phyloP scores from a whole-genome alignment of 805 yeast species.

The Metschnikowia hibisci region DNA sequence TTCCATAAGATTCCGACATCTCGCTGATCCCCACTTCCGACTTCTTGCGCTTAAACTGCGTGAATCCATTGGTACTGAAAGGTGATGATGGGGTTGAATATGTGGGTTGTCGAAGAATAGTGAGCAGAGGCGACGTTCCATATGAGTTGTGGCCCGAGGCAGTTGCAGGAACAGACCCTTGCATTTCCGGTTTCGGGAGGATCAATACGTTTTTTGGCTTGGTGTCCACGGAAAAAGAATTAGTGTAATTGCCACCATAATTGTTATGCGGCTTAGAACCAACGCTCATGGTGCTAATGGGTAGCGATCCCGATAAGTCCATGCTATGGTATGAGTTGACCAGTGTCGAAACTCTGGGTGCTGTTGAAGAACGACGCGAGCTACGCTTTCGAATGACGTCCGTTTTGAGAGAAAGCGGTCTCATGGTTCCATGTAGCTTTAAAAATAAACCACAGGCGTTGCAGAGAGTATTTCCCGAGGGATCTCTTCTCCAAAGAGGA shows the following conservation, averaged over 20 bases:
- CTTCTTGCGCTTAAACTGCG: conserved; percentile 41
- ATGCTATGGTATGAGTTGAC: conserved; percentile 3
- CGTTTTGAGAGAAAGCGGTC: conserved; percentile 55
- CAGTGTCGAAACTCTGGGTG: conserved; percentile 11
- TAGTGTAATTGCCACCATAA: conserved; percentile 10
- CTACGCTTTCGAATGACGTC: conserved; percentile 57
- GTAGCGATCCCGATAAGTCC: conserved; percentile 8
- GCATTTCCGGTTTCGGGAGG: conserved; percentile 34
- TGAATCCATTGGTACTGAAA: conserved; percentile 18
- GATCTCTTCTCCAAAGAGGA: conserved; percentile 60
- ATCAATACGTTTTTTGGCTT: conserved; percentile 38
- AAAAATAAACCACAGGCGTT: conserved; percentile 63
- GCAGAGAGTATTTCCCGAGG: conserved; percentile 56
- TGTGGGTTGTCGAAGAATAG: not conserved
- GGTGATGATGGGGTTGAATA: conserved; percentile 17
- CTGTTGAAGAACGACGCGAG: conserved; percentile 30
- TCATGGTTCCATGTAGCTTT: conserved; percentile 57
- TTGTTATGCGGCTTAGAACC: conserved; percentile 7
- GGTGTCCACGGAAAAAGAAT: conserved; percentile 9
- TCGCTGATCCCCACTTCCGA: conserved; percentile 31
- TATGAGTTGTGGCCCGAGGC: conserved; percentile 1
- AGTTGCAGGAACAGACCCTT: not conserved
- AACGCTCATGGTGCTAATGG: conserved; percentile 8
- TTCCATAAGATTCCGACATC: conserved; percentile 20
- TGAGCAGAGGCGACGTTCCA: conserved; percentile 1